Conservation (phyloP, 768 basidiomycete species). For the Cystofilobasidium ferigula region DNA sequence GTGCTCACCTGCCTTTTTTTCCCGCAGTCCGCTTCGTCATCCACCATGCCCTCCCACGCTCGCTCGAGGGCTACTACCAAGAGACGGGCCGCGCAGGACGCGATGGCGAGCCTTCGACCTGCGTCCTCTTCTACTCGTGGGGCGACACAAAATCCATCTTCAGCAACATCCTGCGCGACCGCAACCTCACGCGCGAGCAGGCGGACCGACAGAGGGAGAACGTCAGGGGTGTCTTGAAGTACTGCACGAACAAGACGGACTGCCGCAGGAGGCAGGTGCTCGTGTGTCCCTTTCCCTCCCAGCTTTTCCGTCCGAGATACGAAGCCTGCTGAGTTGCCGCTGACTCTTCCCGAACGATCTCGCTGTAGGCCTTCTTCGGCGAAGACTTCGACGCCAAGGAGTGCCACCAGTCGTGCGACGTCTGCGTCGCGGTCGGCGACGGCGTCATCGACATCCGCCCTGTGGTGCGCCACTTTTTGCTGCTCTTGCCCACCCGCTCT, state of each 20-base stretch:
- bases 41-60: slow-evolving; percentile 69
- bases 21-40: slow-evolving; percentile 79
- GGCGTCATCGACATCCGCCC: slow-evolving; percentile 45
- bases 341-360: not conserved
- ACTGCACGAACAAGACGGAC: slow-evolving; percentile 65
- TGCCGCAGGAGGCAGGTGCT: slow-evolving; percentile 83
- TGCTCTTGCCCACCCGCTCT: not conserved
- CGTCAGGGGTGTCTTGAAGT: slow-evolving; percentile 60
- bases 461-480: slow-evolving; percentile 36
- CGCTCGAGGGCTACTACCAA: slow-evolving; percentile 82
- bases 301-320: not conserved
- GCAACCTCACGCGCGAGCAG: slow-evolving; percentile 47
- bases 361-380: slow-evolving; percentile 54
- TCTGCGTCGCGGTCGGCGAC: slow-evolving; percentile 51
- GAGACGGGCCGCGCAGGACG: slow-evolving; percentile 95
- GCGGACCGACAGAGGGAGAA: slow-evolving; percentile 58
- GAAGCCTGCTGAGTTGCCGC: no score
- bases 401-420: slow-evolving; percentile 70
- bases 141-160: slow-evolving; percentile 50
- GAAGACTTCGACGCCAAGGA: slow-evolving; percentile 59
- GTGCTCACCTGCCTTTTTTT: not conserved
- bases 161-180: slow-evolving; percentile 50
- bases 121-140: slow-evolving; percentile 50
- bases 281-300: slow-evolving; percentile 1
- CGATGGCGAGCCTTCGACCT: slow-evolving; percentile 71